These are phyloP conservation scores for Phanerochaete carnosa DNA, from an alignment of 768 basidiomycete genomes.

Conservation along the genomic window DNA sequence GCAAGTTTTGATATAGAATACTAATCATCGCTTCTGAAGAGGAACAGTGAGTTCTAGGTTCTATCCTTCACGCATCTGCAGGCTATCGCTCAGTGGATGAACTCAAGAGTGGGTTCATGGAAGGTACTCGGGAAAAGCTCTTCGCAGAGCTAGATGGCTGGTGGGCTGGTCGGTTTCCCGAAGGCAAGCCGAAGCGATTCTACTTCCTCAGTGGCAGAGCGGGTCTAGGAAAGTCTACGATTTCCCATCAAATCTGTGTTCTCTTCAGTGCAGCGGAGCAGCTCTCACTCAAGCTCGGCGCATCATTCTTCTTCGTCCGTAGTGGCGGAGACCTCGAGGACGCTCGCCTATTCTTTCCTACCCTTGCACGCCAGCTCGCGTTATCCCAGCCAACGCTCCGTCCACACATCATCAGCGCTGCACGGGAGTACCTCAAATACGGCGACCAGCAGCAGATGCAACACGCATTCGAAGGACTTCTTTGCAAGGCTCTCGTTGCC, in stretches of 20 bases:
- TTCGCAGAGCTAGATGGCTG: background rate
- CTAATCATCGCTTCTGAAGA: too few species aligned
- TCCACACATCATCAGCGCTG: background rate
- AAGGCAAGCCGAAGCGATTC: background rate
- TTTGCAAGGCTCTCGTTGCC: background rate
- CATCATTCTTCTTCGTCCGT: too few species aligned
- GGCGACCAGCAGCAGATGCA: too few species aligned
- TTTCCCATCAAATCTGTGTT: background rate
- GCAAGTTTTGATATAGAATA: too few species aligned
- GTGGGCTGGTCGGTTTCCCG: background rate
- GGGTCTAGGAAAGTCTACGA: constrained; percentile 2
- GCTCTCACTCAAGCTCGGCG: too few species aligned
- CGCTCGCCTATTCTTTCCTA: background rate
- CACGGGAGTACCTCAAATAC: background rate
- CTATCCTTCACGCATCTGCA: background rate
- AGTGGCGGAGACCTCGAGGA: too few species aligned
- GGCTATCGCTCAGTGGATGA: background rate
- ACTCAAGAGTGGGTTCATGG: background rate
- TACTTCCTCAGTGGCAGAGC: constrained; percentile 1
- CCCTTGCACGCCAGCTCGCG: background rate
- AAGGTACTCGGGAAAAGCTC: background rate
- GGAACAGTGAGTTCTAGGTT: background rate
- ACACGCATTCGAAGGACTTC: background rate
- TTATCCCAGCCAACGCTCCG: background rate
- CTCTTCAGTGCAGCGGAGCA: background rate